These are phyloP conservation scores for Astrocystis sublimbata DNA, from an alignment of 495 filamentous ascomycete genomes.

Conservation along the genomic window DNA sequence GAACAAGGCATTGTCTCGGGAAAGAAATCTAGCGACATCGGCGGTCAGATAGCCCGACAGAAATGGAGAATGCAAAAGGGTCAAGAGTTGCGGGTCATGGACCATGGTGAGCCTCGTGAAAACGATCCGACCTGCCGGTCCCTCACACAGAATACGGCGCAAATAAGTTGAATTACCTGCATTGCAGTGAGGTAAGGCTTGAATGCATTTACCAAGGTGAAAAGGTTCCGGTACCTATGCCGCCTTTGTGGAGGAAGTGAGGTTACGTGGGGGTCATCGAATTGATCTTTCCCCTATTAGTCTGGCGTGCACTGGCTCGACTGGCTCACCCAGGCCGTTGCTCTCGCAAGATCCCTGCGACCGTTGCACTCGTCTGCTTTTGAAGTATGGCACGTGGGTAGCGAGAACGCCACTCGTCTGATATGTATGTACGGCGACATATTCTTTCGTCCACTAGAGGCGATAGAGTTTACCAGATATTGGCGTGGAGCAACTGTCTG, in stretches of 20 bases:
- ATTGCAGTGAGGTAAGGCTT: background rate
- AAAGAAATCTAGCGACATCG: background rate
- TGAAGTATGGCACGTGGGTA: constrained; percentile 3
- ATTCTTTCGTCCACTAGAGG: background rate
- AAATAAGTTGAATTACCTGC: background rate
- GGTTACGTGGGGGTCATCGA: constrained; percentile 5
- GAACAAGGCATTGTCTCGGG: background rate
- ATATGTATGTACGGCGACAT: background rate
- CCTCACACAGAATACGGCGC: background rate
- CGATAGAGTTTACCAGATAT: background rate
- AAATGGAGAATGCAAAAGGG: background rate
- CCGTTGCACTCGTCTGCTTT: background rate
- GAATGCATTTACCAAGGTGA: background rate
- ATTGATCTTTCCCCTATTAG: background rate
- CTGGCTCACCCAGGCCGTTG: background rate
- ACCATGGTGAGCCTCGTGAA: background rate
- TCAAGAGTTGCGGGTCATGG: no score
- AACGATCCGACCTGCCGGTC: background rate
- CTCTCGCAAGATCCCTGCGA: background rate
- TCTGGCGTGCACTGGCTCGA: background rate
- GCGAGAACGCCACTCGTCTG: background rate
- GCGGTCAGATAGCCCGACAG: background rate
- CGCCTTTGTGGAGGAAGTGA: background rate
- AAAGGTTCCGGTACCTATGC: background rate
- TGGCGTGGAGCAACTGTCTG: background rate